Evolutionary conservation across 306 rosid genomes (phyloP).

Genomic region (Psophocarpus tetragonolobus): DNA sequence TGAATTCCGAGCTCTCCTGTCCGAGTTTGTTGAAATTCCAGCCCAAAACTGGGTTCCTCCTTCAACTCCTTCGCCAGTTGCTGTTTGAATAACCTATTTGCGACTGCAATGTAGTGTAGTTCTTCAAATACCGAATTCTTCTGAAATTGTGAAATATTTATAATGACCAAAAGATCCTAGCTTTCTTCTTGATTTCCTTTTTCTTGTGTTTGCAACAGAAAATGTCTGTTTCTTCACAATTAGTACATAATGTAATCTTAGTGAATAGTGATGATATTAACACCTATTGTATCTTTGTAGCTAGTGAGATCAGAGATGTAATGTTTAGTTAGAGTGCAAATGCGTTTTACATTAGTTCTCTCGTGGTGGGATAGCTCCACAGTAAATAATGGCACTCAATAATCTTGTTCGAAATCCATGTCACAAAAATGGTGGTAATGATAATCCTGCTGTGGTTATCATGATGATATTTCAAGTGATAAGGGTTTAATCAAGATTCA

Average conservation of each 20-base stretch:
- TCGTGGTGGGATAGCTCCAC: background rate
- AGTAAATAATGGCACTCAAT: background rate
- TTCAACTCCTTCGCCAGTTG: constrained; percentile 66
- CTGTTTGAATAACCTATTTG: constrained; percentile 54
- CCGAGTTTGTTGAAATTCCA: constrained; percentile 89
- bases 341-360: background rate
- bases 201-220: background rate
- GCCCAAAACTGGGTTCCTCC: constrained; percentile 72
- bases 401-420: background rate
- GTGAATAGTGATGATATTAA: background rate
- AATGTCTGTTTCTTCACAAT: constrained; percentile 2
- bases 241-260: constrained; percentile 14
- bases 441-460: constrained; percentile 4
- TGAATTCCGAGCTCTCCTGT: constrained; percentile 89
- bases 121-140: constrained; percentile 26
- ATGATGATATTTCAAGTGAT: constrained; percentile 13
- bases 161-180: constrained; percentile 4
- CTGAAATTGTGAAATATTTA: constrained; percentile 44
- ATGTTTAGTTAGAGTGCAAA: background rate
- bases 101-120: constrained; percentile 37
- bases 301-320: background rate
- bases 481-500: background rate
- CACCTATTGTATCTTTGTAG: background rate
- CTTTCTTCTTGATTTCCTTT: background rate
- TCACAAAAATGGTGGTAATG: background rate